Evolutionary conservation across 768 basidiomycete species (phyloP), one percentile per base, ranked within the genome.

Genomic region (Clavulina sp.): DNA sequence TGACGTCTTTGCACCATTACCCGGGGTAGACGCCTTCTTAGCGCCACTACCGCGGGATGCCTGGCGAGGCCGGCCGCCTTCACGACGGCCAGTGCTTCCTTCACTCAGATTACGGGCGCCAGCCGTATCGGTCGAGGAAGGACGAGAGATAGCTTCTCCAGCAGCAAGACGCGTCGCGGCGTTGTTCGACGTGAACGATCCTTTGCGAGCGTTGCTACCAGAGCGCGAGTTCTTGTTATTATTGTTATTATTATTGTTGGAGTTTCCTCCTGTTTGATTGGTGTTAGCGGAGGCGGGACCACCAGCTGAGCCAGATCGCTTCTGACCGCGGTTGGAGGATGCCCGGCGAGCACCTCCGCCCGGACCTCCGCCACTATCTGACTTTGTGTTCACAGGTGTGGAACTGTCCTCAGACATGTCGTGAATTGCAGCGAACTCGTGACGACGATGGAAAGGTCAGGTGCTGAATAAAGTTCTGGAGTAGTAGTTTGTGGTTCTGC

Each of bases 91-190:
- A 28, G 44, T 34, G 41, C 55, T 48, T 21, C 47, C 52, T 7
- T 26, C 50, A 23, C 43, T 48, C 29, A 43, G 49, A 16, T 28
- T 31, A 23, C 38, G 26, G 23, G 18, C 46, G 7, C 34, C 44
- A 16, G 56, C 55, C n/a, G n/a, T n/a, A 36, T 57, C 57, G 40
- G 57, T 53, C 6, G 55, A 56, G 36, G 55, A 56, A 24, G 55
- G 55, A 21, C 55, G 44, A 30, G 55, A 56, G 31, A 56, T 50
- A n/a, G 30, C 40, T 26, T 56, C 54, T 29, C 43, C 43, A 18
- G 43, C 47, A 16, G 54, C 54, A 21, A 54, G 34, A 26, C 30
- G 24, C 24, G 55, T 54, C 5, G 53, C 32, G 24, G 55, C n/a
- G 33, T 56, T 56, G 28, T 23, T 18, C 9, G 34, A 7, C 34